A percentile compares a stretch with the other conserved stretches of the same genome.
phyloP scores from a whole-genome alignment of 495 filamentous ascomycete genomes.

The Xylaria scruposa region DNA sequence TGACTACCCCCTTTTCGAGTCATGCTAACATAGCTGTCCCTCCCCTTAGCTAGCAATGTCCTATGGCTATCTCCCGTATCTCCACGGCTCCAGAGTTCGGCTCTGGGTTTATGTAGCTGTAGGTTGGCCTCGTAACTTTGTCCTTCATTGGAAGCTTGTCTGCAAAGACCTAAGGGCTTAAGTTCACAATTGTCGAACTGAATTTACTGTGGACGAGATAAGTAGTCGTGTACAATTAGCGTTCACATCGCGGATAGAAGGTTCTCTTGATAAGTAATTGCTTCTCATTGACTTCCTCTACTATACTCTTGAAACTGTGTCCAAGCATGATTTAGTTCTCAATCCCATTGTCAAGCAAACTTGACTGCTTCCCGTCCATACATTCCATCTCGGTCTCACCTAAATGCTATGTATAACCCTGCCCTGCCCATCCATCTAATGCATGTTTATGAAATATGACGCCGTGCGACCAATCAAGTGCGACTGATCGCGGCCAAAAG shows the following conservation, averaged over 20 bases:
- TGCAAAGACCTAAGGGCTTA: background rate
- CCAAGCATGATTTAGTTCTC: background rate
- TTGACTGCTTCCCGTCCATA: background rate
- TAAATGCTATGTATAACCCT: background rate
- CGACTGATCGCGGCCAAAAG: background rate
- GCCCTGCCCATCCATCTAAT: conserved; percentile 1
- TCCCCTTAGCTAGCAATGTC: too few relatives aligned
- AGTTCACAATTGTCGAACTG: background rate
- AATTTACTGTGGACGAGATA: background rate
- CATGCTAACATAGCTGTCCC: too few relatives aligned
- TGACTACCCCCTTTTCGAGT: too few relatives aligned
- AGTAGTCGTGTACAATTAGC: background rate
- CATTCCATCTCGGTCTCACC: background rate
- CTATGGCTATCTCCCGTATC: too few relatives aligned
- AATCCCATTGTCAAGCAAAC: background rate
- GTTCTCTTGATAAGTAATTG: background rate
- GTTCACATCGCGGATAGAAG: background rate
- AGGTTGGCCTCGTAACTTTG: background rate
- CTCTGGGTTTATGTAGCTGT: too few relatives aligned
- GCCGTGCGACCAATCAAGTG: background rate
- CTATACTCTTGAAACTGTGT: conserved; percentile 1
- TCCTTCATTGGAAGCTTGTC: background rate
- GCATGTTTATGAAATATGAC: conserved; percentile 5
- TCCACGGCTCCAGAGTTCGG: too few relatives aligned
- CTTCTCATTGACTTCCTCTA: background rate